Conservation (phyloP, 257 asterid species). For the Petrea volubilis region DNA sequence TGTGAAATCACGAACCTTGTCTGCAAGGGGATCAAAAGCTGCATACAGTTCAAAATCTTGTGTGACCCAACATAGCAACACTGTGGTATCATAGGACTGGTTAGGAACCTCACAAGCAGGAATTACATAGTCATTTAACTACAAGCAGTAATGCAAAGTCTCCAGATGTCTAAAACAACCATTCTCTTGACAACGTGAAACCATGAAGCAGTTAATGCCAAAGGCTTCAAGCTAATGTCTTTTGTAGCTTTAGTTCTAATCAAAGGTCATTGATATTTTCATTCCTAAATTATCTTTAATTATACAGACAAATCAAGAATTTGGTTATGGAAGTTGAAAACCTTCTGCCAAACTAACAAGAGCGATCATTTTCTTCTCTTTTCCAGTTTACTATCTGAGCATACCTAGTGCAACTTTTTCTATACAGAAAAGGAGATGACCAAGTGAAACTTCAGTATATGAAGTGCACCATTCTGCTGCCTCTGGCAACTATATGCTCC, state of each 20-base stretch:
- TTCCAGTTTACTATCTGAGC: not conserved
- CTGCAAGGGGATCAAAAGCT: constrained; percentile 99
- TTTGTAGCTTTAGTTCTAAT: not conserved
- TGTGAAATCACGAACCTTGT: constrained; percentile 63
- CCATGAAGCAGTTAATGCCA: not conserved
- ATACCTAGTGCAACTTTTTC: not conserved
- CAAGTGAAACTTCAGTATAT: constrained; percentile 8
- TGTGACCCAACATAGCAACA: constrained; percentile 96
- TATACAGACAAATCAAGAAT: not conserved
- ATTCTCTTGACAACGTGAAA: not conserved
- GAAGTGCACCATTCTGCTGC: constrained; percentile 1
- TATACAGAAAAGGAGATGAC: not conserved
- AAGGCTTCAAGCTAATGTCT: not conserved
- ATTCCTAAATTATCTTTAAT: not conserved
- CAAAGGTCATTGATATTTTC: not conserved
- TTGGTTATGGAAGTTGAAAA: not conserved
- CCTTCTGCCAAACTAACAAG: not conserved
- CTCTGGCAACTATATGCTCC: not conserved
- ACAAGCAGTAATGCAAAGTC: not conserved
- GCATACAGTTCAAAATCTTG: constrained; percentile 96
- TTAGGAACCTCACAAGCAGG: constrained; percentile 25
- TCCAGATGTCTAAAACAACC: not conserved
- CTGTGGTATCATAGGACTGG: constrained; percentile 42
- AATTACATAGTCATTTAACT: not conserved
- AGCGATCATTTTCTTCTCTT: not conserved